Base-by-base conservation (phyloP, 2,329 filamentous ascomycete genomes). In the Sordariomycetes sp. region DNA sequence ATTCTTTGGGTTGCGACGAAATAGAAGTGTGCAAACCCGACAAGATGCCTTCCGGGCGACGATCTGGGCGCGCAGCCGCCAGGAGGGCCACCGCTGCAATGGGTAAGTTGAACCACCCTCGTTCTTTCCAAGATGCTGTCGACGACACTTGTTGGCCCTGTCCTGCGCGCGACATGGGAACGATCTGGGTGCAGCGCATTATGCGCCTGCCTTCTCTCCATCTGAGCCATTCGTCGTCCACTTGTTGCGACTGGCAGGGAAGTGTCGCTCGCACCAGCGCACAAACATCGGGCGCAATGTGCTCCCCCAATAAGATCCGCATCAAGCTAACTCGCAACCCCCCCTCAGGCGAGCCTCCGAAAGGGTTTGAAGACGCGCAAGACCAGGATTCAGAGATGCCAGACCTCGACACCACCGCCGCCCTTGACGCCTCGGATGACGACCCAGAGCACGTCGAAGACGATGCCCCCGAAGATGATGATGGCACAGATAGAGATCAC, bases 81-180 rank as follows among this genome's bases (percentile, higher is more conserved):
- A 70, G 66, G 54, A 66, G 64, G 50, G 67, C 68, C 40, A 64
- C 67, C 40, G 67, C 66, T 42, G 68, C 68, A 42, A 55, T 72
- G 45, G 67, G 68, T 72, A 58, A 50, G 66, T 58, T n/a, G n/a
- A n/a, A n/a, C n/a, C n/a, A n/a, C n/a, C n/a, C n/a, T n/a, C n/a
- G n/a, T n/a, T n/a, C n/a, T n/a, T n/a, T n/a, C n/a, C n/a, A n/a
- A n/a, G n/a, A n/a, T n/a, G n/a, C n/a, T n/a, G n/a, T n/a, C n/a
- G 26, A 29, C 8, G 30, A 15, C 18, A 32, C 29, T 17, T 8
- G 8, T 17, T 17, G 5, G 15, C n/a, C 8, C 6, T n/a, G n/a
- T n/a, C n/a, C n/a, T n/a, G n/a, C n/a, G n/a, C n/a, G n/a, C n/a
- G n/a, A n/a, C n/a, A n/a, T n/a, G n/a, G n/a, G n/a, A n/a, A n/a